Evolutionary conservation across 805 yeast genomes (phyloP).

Genomic region (Lipomyces anomalus): DNA sequence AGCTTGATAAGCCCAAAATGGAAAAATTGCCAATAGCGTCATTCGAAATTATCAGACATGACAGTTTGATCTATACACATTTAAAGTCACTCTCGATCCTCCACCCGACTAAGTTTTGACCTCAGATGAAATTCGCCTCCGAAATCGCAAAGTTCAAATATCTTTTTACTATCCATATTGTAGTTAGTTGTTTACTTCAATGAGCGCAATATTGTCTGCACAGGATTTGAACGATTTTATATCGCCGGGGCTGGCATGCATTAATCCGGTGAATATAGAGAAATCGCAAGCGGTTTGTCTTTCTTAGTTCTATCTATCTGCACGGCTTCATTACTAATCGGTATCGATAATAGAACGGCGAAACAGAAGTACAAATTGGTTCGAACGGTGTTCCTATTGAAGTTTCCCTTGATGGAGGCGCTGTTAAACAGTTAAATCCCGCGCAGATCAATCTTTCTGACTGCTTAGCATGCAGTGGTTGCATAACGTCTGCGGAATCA

Average conservation of each 20-base stretch:
- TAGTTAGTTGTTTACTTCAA: no score
- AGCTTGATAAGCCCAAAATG: no score
- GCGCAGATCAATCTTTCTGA: constrained; percentile 89
- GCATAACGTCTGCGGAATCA: constrained; percentile 96
- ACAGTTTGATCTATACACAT: no score
- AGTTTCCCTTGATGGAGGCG: constrained; percentile 49
- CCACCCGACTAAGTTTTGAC: no score
- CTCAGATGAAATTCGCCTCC: no score
- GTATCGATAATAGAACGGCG: not conserved
- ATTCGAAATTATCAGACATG: no score
- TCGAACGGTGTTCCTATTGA: constrained; percentile 57
- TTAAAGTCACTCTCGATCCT: no score
- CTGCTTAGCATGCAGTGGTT: constrained; percentile 94
- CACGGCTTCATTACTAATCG: not conserved
- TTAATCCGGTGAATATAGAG: constrained; percentile 66
- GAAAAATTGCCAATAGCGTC: no score
- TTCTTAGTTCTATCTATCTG: not conserved
- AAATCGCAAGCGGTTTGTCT: constrained; percentile 23
- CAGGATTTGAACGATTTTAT: constrained; percentile 93
- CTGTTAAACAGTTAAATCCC: constrained; percentile 43
- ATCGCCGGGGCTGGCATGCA: constrained; percentile 89
- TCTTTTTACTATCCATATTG: no score
- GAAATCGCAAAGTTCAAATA: no score
- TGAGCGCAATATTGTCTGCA: constrained; percentile 85
- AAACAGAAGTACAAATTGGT: constrained; percentile 52